Percentiles rank a stretch among this genome's conserved stretches.
Conservation (phyloP, 1,284 basidiomycete species). For the Boletus semigastroideus region DNA sequence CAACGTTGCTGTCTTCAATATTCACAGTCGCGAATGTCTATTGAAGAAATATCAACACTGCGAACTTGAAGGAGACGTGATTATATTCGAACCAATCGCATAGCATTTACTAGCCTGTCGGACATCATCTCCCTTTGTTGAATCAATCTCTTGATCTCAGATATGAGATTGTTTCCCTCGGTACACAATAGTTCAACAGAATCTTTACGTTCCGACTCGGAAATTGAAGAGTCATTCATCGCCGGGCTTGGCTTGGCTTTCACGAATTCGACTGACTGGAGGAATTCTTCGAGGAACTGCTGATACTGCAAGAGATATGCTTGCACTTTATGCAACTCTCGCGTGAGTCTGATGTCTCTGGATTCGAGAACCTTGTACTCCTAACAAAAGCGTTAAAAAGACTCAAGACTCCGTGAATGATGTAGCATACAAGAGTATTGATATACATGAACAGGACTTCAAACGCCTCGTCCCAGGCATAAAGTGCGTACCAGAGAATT, state of each 20-base stretch:
- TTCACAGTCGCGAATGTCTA: conserved; percentile 50
- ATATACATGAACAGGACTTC: conserved; percentile 49
- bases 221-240: conserved; percentile 27
- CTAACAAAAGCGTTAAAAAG: conserved; percentile 25
- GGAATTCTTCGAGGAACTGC: conserved; percentile 51
- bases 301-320: conserved; percentile 53
- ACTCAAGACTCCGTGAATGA: neutral
- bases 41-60: neutral
- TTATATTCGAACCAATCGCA: conserved; percentile 37
- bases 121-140: conserved; percentile 43
- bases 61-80: neutral
- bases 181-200: conserved; percentile 35
- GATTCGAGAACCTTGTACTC: conserved; percentile 42
- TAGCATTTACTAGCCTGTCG: conserved; percentile 49
- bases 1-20: conserved; percentile 45
- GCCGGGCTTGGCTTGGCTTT: conserved; percentile 45
- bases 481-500: conserved; percentile 56
- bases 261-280: conserved; percentile 48
- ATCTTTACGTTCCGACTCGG: conserved; percentile 17
- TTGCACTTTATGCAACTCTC: conserved; percentile 50
- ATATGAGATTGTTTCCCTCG: conserved; percentile 45
- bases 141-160: conserved; percentile 48
- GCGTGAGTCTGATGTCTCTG: conserved; percentile 40
- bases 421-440: conserved; percentile 40
- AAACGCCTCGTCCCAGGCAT: conserved; percentile 57